phyloP scores from a whole-genome alignment of 306 rosid species.

The Morella rubra region DNA sequence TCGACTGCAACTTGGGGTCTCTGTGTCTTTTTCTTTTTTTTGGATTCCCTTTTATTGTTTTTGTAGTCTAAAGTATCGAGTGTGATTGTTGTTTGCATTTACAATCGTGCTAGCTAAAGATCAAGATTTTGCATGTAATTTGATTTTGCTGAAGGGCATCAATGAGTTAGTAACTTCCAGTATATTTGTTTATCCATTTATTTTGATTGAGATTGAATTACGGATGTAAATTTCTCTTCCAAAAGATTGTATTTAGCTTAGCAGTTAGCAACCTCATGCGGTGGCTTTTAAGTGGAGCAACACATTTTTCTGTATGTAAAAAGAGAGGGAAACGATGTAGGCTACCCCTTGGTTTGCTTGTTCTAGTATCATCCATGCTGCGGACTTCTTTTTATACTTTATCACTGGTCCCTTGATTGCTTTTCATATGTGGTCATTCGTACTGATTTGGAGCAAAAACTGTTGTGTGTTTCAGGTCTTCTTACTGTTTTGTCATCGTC shows the following conservation, averaged over 20 bases:
- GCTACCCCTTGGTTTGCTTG: not conserved
- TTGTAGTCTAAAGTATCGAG: not conserved
- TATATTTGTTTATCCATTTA: not conserved
- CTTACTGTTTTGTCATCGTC: constrained; percentile 19
- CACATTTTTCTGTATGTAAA: not conserved
- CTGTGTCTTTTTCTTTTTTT: no score
- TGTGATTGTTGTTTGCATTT: not conserved
- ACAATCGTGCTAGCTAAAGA: not conserved
- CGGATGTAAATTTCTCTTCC: not conserved
- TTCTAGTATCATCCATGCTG: not conserved
- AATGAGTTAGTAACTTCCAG: not conserved
- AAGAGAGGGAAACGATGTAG: not conserved
- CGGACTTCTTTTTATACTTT: not conserved
- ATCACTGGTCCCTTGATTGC: not conserved
- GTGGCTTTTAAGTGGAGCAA: not conserved
- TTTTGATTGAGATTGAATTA: not conserved
- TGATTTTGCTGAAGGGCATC: not conserved
- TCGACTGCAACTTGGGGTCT: no score
- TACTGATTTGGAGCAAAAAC: not conserved
- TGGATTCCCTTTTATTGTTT: no score
- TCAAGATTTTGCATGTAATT: not conserved
- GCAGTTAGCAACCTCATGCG: not conserved
- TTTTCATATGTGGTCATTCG: not conserved
- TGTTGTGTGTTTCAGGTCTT: constrained; percentile 32
- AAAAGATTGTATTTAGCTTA: not conserved